Base-by-base conservation (phyloP, 2,329 filamentous ascomycete species). In the Fonsecaea erecta region DNA sequence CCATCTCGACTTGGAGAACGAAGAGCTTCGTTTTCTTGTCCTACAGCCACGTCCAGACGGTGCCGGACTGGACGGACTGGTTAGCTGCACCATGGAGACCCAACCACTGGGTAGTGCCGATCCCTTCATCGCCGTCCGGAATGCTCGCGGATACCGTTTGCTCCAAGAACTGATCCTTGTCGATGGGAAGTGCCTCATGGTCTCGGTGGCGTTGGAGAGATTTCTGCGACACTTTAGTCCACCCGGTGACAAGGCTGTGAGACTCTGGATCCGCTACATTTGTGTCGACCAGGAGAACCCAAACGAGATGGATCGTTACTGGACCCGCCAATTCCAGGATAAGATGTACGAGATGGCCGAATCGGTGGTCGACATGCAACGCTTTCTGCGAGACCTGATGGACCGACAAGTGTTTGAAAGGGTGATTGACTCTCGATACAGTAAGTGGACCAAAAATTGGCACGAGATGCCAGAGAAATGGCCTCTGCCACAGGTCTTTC, bases 191-290 rank as follows among this genome's bases (percentile, higher is more conserved):
- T 54, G 32, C 14, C 46, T 62, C 11, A 8, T 55, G 12, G 9
- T 62, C 18, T 35, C 51, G 21, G 53, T 18, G 1, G 59, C 59
- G 4, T 32, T 62, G 18, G 51, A 55, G 7, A 62, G 48, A 24
- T 55, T 55, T 16, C 51, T 61, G 18, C 34, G 51, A 26, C 21
- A 55, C 28, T 18, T 46, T 21, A 21, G 16, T 34, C 16, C 16
- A 11, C 6, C 37, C 28, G 40, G 14, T 14, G 59, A 55, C 34
- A 26, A 18, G 6, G 14, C 51, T 12, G 24, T 61, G 30, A 53
- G 59, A 21, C 59, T 61, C n/a, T 54, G 59, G 59, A 34, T 61
- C 11, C 48, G 59, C 2, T 61, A 61, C 28, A 21, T 61, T 12
- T 61, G 59, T 43, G 24, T 61, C 48, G 35, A 54, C 51, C 48